phyloP scores from a whole-genome alignment of 2,329 filamentous ascomycete species.

The Epichloe festucae region DNA sequence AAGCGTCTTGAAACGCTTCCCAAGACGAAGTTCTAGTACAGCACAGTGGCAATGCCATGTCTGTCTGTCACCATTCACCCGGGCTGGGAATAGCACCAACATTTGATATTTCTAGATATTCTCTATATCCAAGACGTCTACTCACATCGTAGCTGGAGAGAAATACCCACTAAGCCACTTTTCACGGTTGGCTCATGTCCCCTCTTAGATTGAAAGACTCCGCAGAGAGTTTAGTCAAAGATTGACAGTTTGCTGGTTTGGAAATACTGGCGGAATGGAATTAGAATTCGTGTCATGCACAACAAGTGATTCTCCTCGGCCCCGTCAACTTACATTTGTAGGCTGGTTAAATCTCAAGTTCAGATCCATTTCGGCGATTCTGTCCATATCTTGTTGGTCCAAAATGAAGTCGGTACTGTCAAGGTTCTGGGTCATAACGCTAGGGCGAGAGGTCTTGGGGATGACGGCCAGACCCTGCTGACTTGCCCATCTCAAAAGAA shows the following conservation, averaged over 20 bases:
- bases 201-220: background rate
- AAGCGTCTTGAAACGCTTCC: background rate
- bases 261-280: slow-evolving; percentile 1
- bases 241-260: slow-evolving; percentile 2
- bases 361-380: slow-evolving; percentile 52
- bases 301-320: background rate
- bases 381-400: slow-evolving; percentile 49
- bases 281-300: background rate
- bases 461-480: slow-evolving; percentile 73
- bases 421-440: slow-evolving; percentile 50
- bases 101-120: background rate
- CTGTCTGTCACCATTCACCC: background rate
- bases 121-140: background rate
- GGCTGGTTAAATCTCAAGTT: slow-evolving; percentile 68
- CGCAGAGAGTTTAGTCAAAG: background rate
- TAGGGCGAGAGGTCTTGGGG: slow-evolving; percentile 53
- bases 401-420: slow-evolving; percentile 55
- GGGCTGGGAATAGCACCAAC: background rate
- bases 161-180: background rate
- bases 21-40: background rate
- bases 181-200: background rate
- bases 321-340: slow-evolving; percentile 40
- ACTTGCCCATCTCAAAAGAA: slow-evolving; percentile 77
- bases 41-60: background rate
- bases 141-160: background rate